phyloP scores from a whole-genome alignment of 148 eudicot species.

The Pouteria glomerata region DNA sequence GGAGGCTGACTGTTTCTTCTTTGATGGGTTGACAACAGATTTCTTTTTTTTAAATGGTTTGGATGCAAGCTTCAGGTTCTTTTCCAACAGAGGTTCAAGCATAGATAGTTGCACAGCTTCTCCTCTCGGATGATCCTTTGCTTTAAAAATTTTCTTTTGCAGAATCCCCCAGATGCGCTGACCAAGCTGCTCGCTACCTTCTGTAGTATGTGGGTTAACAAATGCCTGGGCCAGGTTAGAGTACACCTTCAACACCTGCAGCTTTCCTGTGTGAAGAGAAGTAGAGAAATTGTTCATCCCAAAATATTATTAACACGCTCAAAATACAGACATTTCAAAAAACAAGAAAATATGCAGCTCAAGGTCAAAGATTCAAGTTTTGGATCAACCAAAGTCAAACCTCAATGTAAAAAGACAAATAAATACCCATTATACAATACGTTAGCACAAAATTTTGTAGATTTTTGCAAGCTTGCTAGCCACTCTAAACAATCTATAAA shows the following conservation, averaged over 20 bases:
- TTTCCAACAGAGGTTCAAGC: slow-evolving; percentile 65
- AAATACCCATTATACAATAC: too few species aligned
- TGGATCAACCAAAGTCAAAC: not conserved
- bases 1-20: slow-evolving; percentile 63
- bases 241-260: slow-evolving; percentile 21
- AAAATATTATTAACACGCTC: not conserved
- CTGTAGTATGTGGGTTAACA: slow-evolving; percentile 68
- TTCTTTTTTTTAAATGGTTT: slow-evolving; percentile 77
- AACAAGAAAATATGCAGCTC: not conserved
- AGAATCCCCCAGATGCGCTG: slow-evolving; percentile 84
- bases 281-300: not conserved
- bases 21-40: slow-evolving; percentile 39
- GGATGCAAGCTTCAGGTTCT: slow-evolving; percentile 70
- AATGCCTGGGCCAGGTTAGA: slow-evolving; percentile 3
- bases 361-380: not conserved
- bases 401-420: not conserved
- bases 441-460: too few species aligned
- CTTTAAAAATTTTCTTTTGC: slow-evolving; percentile 81
- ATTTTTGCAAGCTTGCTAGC: too few species aligned
- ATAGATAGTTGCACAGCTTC: slow-evolving; percentile 50
- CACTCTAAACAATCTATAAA: too few species aligned
- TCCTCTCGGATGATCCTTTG: slow-evolving; percentile 75
- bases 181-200: slow-evolving; percentile 89
- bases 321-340: not conserved
- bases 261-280: slow-evolving; percentile 41